phyloP scores from a whole-genome alignment of 768 basidiomycete species.

The Lyophyllum shimeji region DNA sequence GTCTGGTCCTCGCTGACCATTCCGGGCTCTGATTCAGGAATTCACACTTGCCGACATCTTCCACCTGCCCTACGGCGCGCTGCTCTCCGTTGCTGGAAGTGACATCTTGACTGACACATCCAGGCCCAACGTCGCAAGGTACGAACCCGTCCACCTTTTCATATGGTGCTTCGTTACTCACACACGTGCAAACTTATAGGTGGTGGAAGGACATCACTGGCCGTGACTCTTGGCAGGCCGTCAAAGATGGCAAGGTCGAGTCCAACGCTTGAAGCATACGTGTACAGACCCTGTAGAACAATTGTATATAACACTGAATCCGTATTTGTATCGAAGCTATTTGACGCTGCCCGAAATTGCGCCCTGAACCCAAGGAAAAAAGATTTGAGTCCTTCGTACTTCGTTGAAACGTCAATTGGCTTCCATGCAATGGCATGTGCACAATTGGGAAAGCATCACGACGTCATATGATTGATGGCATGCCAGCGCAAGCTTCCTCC shows the following conservation, averaged over 20 bases:
- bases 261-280: background rate
- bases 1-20: background rate
- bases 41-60: conserved; percentile 20
- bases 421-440: too few relatives aligned
- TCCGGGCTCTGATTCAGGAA: background rate
- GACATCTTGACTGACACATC: conserved; percentile 8
- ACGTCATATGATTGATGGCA: too few relatives aligned
- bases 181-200: background rate
- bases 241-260: conserved; percentile 20
- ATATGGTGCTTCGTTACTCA: background rate
- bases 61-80: conserved; percentile 19
- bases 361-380: too few relatives aligned
- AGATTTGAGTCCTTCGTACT: too few relatives aligned
- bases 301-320: background rate
- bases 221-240: conserved; percentile 22
- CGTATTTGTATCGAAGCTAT: background rate
- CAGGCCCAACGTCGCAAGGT: conserved; percentile 18
- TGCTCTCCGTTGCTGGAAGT: conserved; percentile 16
- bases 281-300: background rate
- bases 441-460: too few relatives aligned
- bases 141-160: background rate
- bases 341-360: background rate
- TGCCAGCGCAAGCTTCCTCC: too few relatives aligned
- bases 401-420: too few relatives aligned
- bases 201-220: conserved; percentile 23